These are phyloP conservation scores for Sphagnum contortum DNA, from an alignment of 225 moss, liverwort and hornwort species.

Conservation along the genomic window DNA sequence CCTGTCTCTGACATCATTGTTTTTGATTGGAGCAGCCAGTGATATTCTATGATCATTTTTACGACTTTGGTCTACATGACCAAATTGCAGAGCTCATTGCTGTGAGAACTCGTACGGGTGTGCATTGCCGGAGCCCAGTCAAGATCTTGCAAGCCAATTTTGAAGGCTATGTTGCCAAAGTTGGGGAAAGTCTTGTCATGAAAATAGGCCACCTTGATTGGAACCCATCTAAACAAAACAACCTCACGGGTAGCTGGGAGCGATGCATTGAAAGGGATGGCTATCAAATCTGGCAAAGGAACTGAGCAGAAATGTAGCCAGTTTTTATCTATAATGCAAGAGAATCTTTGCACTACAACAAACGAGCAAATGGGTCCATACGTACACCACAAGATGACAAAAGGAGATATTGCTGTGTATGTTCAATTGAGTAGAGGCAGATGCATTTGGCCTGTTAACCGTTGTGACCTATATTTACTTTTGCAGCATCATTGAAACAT, in stretches of 20 bases:
- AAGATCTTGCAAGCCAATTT: slow-evolving; percentile 87
- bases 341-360: no score
- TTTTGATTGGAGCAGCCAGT: slow-evolving; percentile 52
- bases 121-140: slow-evolving; percentile 66
- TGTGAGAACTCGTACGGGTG: slow-evolving; percentile 63
- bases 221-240: slow-evolving; percentile 90
- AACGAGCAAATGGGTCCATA: no score
- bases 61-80: slow-evolving; percentile 85
- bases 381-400: no score
- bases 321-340: no score
- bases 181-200: slow-evolving; percentile 65
- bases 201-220: slow-evolving; percentile 77
- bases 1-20: not conserved
- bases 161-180: slow-evolving; percentile 72
- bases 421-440: no score
- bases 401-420: no score
- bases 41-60: slow-evolving; percentile 84
- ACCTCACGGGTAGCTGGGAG: slow-evolving; percentile 56
- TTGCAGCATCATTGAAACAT: no score
- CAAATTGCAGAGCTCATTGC: slow-evolving; percentile 80
- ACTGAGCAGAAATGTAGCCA: slow-evolving; percentile 4
- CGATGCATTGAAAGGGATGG: slow-evolving; percentile 61
- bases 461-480: no score
- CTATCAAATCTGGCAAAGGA: slow-evolving; percentile 76
- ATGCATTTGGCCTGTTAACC: no score